These are phyloP conservation scores for Apiotrichum sp. DNA, from an alignment of 1,284 basidiomycete genomes.

Conservation along the genomic window DNA sequence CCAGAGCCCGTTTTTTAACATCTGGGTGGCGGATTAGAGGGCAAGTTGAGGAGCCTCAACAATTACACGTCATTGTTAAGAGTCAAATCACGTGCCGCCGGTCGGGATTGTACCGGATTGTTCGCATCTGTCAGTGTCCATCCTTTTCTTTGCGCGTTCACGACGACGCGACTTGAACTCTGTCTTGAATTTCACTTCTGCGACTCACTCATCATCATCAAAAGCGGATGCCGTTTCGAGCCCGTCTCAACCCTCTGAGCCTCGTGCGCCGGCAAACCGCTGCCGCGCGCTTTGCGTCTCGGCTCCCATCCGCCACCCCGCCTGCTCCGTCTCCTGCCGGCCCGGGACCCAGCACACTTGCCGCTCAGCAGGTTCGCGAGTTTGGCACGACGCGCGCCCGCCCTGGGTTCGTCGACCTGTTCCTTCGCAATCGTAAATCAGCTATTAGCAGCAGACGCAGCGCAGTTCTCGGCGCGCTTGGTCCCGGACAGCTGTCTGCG, in stretches of 20 bases:
- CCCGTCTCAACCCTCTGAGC: slow-evolving; percentile 20
- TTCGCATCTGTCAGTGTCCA: no score
- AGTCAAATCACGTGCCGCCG: no score
- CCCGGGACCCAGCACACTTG: background rate
- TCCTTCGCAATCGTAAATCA: background rate
- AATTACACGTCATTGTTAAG: no score
- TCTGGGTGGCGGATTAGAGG: no score
- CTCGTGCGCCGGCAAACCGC: slow-evolving; percentile 15
- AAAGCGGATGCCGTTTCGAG: slow-evolving; percentile 24
- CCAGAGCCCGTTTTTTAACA: no score
- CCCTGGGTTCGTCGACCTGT: background rate
- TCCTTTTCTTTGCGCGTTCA: no score
- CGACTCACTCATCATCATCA: background rate
- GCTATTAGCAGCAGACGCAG: background rate
- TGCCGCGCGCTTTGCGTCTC: background rate
- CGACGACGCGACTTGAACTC: no score
- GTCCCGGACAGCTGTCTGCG: background rate
- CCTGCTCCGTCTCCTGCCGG: slow-evolving; percentile 9
- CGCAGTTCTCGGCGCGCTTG: slow-evolving; percentile 7
- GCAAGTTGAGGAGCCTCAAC: no score
- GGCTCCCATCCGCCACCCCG: slow-evolving; percentile 11
- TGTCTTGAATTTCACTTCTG: no score
- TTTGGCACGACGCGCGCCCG: background rate
- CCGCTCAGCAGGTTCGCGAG: background rate
- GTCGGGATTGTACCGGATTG: no score